Evolutionary conservation across 768 basidiomycete genomes (phyloP).

Genomic region (Leccinum broughii): DNA sequence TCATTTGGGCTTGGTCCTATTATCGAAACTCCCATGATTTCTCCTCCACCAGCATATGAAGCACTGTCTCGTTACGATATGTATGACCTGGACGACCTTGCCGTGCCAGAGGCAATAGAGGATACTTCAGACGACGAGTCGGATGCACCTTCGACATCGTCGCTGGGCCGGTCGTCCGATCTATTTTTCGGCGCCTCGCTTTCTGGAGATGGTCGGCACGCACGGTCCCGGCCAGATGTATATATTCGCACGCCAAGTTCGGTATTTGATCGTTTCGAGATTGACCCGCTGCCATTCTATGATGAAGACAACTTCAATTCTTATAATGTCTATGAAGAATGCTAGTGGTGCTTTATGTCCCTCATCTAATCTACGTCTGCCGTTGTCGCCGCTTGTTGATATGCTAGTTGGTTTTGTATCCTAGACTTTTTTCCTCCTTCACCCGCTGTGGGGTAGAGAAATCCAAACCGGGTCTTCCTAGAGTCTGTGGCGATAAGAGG

Average conservation of each 20-base stretch:
- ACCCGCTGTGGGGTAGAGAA: not conserved
- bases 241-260: slow-evolving; percentile 60
- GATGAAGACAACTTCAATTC: slow-evolving; percentile 46
- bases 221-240: slow-evolving; percentile 54
- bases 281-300: slow-evolving; percentile 72
- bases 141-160: slow-evolving; percentile 65
- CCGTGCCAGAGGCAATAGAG: slow-evolving; percentile 80
- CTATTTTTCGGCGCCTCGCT: slow-evolving; percentile 52
- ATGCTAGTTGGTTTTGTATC: slow-evolving; percentile 34
- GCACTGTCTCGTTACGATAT: slow-evolving; percentile 62
- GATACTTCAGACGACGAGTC: slow-evolving; percentile 87
- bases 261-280: slow-evolving; percentile 63
- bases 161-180: slow-evolving; percentile 57
- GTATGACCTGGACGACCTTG: slow-evolving; percentile 66
- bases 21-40: slow-evolving; percentile 44
- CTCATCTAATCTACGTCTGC: slow-evolving; percentile 29
- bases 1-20: slow-evolving; percentile 50
- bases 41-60: slow-evolving; percentile 41
- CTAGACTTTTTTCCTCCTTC: slow-evolving; percentile 10
- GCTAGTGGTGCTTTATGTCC: slow-evolving; percentile 44
- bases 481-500: slow-evolving; percentile 20
- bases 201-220: slow-evolving; percentile 49
- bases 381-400: slow-evolving; percentile 25
- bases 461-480: not conserved
- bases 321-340: slow-evolving; percentile 62